phyloP scores from a whole-genome alignment of 2,329 filamentous ascomycete genomes.

The Zarea fungicola region DNA sequence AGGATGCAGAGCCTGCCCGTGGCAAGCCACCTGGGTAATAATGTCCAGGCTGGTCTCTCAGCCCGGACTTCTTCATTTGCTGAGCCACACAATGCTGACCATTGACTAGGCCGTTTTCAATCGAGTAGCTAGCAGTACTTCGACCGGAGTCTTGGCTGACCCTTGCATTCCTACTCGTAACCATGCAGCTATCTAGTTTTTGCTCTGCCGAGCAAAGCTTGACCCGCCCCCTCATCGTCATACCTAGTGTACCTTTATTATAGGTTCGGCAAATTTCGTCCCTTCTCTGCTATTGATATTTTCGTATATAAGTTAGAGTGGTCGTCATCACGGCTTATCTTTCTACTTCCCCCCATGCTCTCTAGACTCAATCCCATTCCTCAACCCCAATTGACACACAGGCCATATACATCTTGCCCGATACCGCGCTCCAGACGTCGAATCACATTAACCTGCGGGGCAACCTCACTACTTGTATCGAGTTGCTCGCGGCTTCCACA shows the following conservation, averaged over 20 bases:
- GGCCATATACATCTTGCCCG: no score
- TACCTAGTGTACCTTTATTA: neutral
- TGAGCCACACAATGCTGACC: neutral
- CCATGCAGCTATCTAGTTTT: neutral
- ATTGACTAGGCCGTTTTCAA: neutral
- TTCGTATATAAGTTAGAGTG: neutral
- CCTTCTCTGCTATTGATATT: no score
- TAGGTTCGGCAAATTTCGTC: neutral
- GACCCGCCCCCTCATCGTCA: slow-evolving; percentile 1
- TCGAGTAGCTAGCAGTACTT: neutral
- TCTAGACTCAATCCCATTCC: neutral
- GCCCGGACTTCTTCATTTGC: neutral
- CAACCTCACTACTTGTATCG: no score
- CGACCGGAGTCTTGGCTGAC: slow-evolving; percentile 2
- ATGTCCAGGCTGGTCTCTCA: neutral
- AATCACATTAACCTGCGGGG: no score
- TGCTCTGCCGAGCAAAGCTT: neutral
- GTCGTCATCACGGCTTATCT: neutral
- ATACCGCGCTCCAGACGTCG: no score
- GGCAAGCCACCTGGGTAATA: neutral
- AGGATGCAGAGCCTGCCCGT: no score
- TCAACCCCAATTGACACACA: neutral
- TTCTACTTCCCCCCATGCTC: neutral
- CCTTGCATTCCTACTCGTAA: no score
- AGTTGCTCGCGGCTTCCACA: no score